Percentiles rank a stretch among this genome's conserved stretches.
These are phyloP conservation scores for Moesziomyces sp. DNA, from an alignment of 1,284 basidiomycete genomes.

Conservation along the genomic window DNA sequence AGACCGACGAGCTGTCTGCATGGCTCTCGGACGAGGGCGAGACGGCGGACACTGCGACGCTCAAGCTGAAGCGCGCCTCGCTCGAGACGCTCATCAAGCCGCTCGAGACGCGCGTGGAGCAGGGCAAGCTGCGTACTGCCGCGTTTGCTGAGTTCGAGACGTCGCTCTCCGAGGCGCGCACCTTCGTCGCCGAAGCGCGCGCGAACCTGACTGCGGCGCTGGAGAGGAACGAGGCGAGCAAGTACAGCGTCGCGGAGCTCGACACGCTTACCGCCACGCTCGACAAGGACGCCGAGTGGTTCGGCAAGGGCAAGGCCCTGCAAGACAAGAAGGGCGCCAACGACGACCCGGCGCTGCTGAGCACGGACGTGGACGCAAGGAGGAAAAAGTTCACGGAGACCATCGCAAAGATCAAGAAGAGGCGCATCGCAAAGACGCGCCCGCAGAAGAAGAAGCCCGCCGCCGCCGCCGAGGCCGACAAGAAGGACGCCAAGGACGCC, in stretches of 20 bases:
- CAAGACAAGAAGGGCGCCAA: slow-evolving; percentile 52
- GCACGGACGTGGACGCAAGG: slow-evolving; percentile 62
- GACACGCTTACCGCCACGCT: slow-evolving; percentile 56
- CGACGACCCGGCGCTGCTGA: slow-evolving; percentile 63
- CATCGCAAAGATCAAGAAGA: slow-evolving; percentile 58
- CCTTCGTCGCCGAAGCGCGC: slow-evolving; percentile 83
- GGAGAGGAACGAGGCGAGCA: slow-evolving; percentile 64
- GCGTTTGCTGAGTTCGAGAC: slow-evolving; percentile 76
- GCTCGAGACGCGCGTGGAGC: slow-evolving; percentile 84
- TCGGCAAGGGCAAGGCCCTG: slow-evolving; percentile 54
- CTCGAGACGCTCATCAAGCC: slow-evolving; percentile 86
- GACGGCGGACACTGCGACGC: slow-evolving; percentile 73
- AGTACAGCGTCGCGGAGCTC: slow-evolving; percentile 65
- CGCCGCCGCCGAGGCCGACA: slow-evolving; percentile 10
- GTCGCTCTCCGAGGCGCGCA: slow-evolving; percentile 73
- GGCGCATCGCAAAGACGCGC: slow-evolving; percentile 63
- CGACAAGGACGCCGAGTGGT: slow-evolving; percentile 63
- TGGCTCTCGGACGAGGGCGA: slow-evolving; percentile 93
- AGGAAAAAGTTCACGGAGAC: slow-evolving; percentile 58
- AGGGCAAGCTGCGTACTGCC: slow-evolving; percentile 80
- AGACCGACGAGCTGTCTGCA: slow-evolving; percentile 77
- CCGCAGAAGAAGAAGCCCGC: slow-evolving; percentile 36
- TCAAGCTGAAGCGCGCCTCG: slow-evolving; percentile 69
- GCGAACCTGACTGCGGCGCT: slow-evolving; percentile 74
- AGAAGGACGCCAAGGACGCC: slow-evolving; percentile 6